Conservation (phyloP, 106 monocot species). For the Amphibolis antarctica region DNA sequence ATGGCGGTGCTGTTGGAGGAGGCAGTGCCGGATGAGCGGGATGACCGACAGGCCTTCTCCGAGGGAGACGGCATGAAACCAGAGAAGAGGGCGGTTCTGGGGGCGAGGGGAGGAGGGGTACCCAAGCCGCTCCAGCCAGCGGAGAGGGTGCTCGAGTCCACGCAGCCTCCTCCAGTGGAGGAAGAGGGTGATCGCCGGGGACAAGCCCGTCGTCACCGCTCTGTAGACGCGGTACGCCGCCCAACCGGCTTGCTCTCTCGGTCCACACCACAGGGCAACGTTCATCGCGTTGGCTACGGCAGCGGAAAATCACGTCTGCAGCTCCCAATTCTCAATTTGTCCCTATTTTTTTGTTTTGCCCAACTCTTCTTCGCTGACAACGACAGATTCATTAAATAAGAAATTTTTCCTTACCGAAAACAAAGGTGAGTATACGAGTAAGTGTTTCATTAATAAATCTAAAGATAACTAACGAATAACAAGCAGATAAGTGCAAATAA, state of each 20-base stretch:
- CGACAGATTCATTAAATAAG: too few species aligned
- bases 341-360: too few species aligned
- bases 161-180: slow-evolving; percentile 45
- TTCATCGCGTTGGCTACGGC: too few species aligned
- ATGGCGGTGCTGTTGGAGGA: slow-evolving; percentile 13
- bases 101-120: slow-evolving; percentile 55
- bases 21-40: slow-evolving; percentile 62
- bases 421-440: too few species aligned
- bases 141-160: slow-evolving; percentile 54
- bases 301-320: too few species aligned
- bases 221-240: slow-evolving; percentile 46
- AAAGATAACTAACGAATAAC: too few species aligned
- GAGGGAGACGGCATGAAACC: slow-evolving; percentile 97
- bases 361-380: too few species aligned
- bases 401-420: too few species aligned
- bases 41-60: slow-evolving; percentile 87
- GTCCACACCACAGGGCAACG: too few species aligned
- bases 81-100: slow-evolving; percentile 42
- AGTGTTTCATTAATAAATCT: too few species aligned
- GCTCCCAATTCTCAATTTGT: too few species aligned
- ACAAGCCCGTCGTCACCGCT: slow-evolving; percentile 25
- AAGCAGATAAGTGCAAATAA: too few species aligned
- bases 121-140: slow-evolving; percentile 78
- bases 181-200: slow-evolving; percentile 35
- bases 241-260: not conserved